A percentile compares a stretch with the other conserved stretches of the same genome.
Conservation (phyloP, 495 filamentous ascomycete species). For the Coniosporium apollinis region DNA sequence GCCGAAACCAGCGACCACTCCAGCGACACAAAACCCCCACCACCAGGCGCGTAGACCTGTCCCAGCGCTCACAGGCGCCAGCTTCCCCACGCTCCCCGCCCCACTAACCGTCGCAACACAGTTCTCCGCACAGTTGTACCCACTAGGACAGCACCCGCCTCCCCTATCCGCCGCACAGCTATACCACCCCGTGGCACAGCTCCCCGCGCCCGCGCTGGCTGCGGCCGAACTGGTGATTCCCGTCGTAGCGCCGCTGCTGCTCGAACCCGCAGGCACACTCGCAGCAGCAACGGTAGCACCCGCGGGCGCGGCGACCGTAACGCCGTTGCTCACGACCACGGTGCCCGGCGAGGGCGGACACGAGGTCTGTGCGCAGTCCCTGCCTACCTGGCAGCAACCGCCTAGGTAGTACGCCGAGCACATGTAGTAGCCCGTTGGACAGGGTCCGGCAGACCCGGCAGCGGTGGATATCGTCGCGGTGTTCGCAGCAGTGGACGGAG, state of each 20-base stretch:
- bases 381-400: conserved; percentile 68
- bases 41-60: conserved; percentile 4
- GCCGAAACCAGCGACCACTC: conserved; percentile 7
- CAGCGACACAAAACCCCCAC: conserved; percentile 8
- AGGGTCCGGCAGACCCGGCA: too few species aligned
- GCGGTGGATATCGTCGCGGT: conserved; percentile 19
- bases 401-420: conserved; percentile 48
- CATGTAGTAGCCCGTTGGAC: conserved; percentile 62
- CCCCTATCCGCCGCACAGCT: conserved; percentile 46
- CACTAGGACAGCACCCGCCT: conserved; percentile 66
- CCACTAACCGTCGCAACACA: conserved; percentile 44
- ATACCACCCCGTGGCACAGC: conserved; percentile 66
- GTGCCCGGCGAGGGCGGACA: conserved; percentile 31
- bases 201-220: conserved; percentile 11
- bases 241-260: conserved; percentile 9
- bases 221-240: background rate
- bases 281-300: conserved; percentile 21
- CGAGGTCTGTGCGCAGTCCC: conserved; percentile 59
- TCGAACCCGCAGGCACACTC: conserved; percentile 1
- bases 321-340: conserved; percentile 41
- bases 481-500: conserved; percentile 19
- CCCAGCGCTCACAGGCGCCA: conserved; percentile 20
- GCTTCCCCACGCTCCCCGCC: conserved; percentile 42
- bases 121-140: conserved; percentile 56
- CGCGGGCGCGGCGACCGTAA: conserved; percentile 49